Evolutionary conservation across 208 protist species (phyloP).

Genomic region (Crithidia fasciculata): DNA sequence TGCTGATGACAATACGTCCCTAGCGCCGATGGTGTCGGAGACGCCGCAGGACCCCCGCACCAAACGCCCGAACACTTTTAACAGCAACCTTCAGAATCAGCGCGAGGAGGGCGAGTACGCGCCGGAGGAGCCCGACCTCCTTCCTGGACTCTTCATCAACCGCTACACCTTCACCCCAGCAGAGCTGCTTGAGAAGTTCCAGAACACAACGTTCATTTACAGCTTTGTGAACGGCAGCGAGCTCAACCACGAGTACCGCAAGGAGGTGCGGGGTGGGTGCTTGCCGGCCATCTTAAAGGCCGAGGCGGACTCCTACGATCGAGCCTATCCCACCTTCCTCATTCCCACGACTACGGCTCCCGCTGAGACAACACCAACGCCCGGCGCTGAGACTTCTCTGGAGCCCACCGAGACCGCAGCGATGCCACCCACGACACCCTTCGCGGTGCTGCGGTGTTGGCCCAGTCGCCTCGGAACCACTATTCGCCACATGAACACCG

Average conservation of each 20-base stretch:
- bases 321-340: background rate
- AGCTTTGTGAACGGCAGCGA: constrained; percentile 96
- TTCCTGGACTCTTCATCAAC: constrained; percentile 27
- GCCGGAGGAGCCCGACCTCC: background rate
- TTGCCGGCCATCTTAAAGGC: background rate
- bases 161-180: constrained; percentile 33
- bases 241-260: constrained; percentile 52
- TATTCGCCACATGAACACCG: background rate
- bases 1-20: no score
- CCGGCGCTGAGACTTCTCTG: background rate
- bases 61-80: background rate
- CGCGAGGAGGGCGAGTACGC: background rate
- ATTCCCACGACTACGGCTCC: background rate
- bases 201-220: constrained; percentile 92
- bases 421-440: background rate
- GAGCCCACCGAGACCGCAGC: background rate
- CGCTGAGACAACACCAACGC: background rate
- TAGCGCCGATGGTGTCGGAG: no score
- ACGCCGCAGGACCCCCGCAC: background rate
- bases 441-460: background rate
- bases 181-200: constrained; percentile 35
- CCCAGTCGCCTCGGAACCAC: background rate
- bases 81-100: background rate
- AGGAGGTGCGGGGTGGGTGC: constrained; percentile 5
- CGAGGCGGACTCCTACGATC: background rate